A percentile compares a stretch with the other conserved stretches of the same genome.
phyloP scores from a whole-genome alignment of 2,329 filamentous ascomycete genomes.

The Microdochium trichocladiopsis region DNA sequence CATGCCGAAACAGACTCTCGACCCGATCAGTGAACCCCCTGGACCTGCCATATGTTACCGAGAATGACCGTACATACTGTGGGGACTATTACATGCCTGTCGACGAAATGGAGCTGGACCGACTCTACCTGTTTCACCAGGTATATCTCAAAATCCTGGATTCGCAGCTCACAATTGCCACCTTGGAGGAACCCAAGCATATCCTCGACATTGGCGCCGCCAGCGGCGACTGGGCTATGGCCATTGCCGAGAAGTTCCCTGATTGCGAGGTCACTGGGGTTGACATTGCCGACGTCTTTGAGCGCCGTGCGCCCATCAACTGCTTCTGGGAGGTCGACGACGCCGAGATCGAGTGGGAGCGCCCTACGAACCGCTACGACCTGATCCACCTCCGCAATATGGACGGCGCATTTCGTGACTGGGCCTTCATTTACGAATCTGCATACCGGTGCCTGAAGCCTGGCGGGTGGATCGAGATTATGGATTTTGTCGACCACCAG shows the following conservation, averaged over 20 bases:
- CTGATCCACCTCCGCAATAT: constrained; percentile 50
- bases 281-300: constrained; percentile 52
- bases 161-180: constrained; percentile 35
- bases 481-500: constrained; percentile 42
- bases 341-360: constrained; percentile 51
- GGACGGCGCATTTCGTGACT: constrained; percentile 49
- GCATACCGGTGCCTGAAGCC: constrained; percentile 46
- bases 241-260: constrained; percentile 46
- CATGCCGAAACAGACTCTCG: constrained; percentile 16
- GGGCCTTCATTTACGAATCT: constrained; percentile 46
- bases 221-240: constrained; percentile 44
- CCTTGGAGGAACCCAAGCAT: constrained; percentile 29
- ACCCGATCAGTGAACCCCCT: constrained; percentile 41
- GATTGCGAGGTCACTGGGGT: constrained; percentile 50
- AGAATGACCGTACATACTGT: constrained; percentile 58
- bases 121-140: constrained; percentile 55
- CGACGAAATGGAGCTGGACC: constrained; percentile 57
- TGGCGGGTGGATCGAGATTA: constrained; percentile 49
- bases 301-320: constrained; percentile 48
- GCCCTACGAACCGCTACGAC: constrained; percentile 43
- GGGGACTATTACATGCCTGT: constrained; percentile 59
- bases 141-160: constrained; percentile 48
- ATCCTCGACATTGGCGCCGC: constrained; percentile 55
- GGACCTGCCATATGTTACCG: constrained; percentile 48
- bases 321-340: constrained; percentile 55